Conservation (phyloP, 2,329 filamentous ascomycete species). For the Fusarium fujikuroi region DNA sequence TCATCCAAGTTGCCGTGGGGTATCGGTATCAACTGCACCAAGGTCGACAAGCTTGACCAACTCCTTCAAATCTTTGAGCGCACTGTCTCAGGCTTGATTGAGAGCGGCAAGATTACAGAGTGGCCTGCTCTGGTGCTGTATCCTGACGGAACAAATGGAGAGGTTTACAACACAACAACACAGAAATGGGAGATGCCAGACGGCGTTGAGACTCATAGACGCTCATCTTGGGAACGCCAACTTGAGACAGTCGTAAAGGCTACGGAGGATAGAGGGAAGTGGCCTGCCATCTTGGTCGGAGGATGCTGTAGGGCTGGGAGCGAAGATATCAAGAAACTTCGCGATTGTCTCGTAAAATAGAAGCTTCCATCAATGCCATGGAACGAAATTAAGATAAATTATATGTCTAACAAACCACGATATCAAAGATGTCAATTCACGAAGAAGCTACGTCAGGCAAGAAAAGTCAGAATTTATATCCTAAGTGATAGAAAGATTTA, state of each 20-base stretch:
- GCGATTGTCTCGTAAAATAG: slow-evolving; percentile 30
- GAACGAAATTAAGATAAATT: neutral
- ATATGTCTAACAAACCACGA: neutral
- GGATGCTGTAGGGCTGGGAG: slow-evolving; percentile 64
- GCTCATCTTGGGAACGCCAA: slow-evolving; percentile 58
- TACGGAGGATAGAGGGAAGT: slow-evolving; percentile 52
- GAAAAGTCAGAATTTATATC: neutral
- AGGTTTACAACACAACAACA: slow-evolving; percentile 72
- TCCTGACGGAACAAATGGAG: slow-evolving; percentile 75
- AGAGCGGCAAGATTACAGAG: slow-evolving; percentile 46
- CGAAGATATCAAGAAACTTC: slow-evolving; percentile 50
- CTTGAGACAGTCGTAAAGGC: slow-evolving; percentile 55
- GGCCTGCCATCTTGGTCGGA: slow-evolving; percentile 61
- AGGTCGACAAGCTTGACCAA: slow-evolving; percentile 68
- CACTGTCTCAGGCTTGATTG: slow-evolving; percentile 53
- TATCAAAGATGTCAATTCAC: neutral
- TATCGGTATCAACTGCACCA: slow-evolving; percentile 76
- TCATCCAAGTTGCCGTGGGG: slow-evolving; percentile 62
- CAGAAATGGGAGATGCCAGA: slow-evolving; percentile 66
- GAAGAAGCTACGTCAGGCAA: neutral
- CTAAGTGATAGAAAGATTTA: neutral
- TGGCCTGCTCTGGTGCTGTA: slow-evolving; percentile 71
- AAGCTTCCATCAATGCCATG: neutral
- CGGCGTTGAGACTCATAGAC: slow-evolving; percentile 28
- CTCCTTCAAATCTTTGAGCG: slow-evolving; percentile 66